Percentiles rank a stretch among this genome's conserved stretches.
Conservation (phyloP, 345 rosid genomes). For the Arabis hirsuta region DNA sequence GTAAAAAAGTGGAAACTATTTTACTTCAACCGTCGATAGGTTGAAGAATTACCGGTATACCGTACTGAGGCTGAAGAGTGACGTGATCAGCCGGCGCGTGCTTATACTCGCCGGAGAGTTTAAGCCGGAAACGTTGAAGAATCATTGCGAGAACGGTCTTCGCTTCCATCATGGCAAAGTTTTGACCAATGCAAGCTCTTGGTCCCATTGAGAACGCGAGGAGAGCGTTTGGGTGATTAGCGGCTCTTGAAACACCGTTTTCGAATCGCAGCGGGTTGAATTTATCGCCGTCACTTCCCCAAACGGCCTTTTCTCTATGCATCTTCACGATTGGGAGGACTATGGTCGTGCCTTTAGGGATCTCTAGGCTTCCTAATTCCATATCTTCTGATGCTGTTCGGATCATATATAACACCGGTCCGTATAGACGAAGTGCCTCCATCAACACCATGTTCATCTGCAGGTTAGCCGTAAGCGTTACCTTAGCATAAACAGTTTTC, state of each 20-base stretch:
- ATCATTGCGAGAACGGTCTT: conserved; percentile 49
- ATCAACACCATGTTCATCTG: conserved; percentile 67
- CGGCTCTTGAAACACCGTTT: conserved; percentile 50
- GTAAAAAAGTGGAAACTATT: not conserved
- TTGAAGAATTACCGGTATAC: conserved; percentile 45
- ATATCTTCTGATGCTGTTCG: conserved; percentile 52
- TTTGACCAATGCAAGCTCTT: conserved; percentile 67
- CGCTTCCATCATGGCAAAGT: conserved; percentile 51
- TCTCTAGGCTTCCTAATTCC: conserved; percentile 50
- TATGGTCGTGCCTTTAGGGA: conserved; percentile 50
- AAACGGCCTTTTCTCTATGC: conserved; percentile 49
- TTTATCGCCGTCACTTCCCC: conserved; percentile 67
- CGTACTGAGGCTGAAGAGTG: conserved; percentile 48
- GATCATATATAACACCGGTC: conserved; percentile 43
- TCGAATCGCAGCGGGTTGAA: conserved; percentile 61
- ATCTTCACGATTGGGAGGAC: conserved; percentile 44
- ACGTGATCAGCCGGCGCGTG: conserved; percentile 49
- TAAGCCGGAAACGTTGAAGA: conserved; percentile 50
- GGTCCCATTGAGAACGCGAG: conserved; percentile 60
- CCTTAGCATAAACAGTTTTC: conserved; percentile 13
- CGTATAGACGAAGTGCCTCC: conserved; percentile 66
- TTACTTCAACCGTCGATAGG: conserved; percentile 34
- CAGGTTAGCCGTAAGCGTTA: not conserved
- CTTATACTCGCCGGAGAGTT: conserved; percentile 47
- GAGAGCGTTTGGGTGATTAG: conserved; percentile 55